Evolutionary conservation across 2,329 filamentous ascomycete species (phyloP).

Genomic region (Pseudogymnoascus sp.): DNA sequence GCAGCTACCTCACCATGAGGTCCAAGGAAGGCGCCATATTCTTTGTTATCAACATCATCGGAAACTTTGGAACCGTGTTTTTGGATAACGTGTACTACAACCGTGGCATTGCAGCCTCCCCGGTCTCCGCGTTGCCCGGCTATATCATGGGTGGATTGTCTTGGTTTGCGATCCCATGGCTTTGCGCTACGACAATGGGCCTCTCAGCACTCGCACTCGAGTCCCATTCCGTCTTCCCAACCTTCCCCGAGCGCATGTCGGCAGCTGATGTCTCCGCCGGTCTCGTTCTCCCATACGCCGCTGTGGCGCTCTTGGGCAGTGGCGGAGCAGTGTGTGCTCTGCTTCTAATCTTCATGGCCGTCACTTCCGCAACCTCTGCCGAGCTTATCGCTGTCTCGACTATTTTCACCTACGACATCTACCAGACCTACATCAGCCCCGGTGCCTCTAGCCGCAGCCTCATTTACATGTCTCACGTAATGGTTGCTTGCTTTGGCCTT

Average conservation of each 20-base stretch:
- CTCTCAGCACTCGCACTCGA: conserved; percentile 74
- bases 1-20: conserved; percentile 81
- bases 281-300: conserved; percentile 75
- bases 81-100: conserved; percentile 87
- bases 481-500: conserved; percentile 65
- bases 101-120: conserved; percentile 83
- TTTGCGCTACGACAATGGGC: conserved; percentile 82
- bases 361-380: conserved; percentile 74
- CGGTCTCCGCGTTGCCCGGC: conserved; percentile 76
- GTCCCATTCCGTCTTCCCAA: conserved; percentile 61
- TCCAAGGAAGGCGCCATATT: conserved; percentile 76
- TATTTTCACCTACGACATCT: conserved; percentile 77
- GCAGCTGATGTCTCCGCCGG: conserved; percentile 71
- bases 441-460: conserved; percentile 64
- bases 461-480: conserved; percentile 69
- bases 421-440: conserved; percentile 80
- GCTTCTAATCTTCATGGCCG: conserved; percentile 81
- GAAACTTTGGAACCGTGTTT: conserved; percentile 73
- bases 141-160: conserved; percentile 66
- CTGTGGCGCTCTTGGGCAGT: conserved; percentile 72
- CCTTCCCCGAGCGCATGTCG: conserved; percentile 63
- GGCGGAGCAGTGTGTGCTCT: conserved; percentile 73
- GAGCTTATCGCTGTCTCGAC: conserved; percentile 82
- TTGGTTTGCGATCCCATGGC: conserved; percentile 92
- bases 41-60: conserved; percentile 84